Percentiles rank a stretch among this genome's conserved stretches.
Conservation (phyloP, 441 rosid species). For the Corymbia citriodora region DNA sequence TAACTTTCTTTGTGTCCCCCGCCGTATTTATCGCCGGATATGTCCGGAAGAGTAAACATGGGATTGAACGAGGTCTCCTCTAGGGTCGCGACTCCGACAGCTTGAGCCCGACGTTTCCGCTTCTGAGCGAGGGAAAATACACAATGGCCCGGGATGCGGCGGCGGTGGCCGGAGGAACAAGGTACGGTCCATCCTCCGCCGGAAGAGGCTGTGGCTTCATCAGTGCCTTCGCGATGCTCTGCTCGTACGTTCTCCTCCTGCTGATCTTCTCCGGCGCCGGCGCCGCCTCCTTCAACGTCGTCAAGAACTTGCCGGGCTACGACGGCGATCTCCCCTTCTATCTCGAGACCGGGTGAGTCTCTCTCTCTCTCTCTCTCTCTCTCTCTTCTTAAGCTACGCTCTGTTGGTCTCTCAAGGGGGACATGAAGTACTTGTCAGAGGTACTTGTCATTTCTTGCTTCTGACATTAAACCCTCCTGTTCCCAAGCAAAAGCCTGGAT, state of each 20-base stretch:
- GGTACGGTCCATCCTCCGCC: background rate
- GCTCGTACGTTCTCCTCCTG: background rate
- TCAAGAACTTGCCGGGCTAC: constrained; percentile 12
- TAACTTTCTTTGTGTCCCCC: background rate
- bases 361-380: too few relatives aligned
- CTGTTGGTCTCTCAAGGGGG: background rate
- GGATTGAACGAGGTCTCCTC: background rate
- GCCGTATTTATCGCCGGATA: background rate
- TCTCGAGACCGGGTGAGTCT: constrained; percentile 12
- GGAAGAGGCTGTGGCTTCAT: fast-evolving
- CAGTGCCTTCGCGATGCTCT: background rate
- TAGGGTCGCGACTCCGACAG: background rate
- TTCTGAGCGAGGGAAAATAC: fast-evolving
- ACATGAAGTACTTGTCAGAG: background rate
- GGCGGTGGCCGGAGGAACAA: background rate
- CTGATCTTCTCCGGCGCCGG: background rate
- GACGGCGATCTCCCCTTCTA: constrained; percentile 18
- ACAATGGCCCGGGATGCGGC: background rate
- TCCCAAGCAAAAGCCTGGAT: background rate
- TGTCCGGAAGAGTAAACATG: background rate
- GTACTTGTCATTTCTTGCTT: background rate
- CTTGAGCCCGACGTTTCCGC: fast-evolving
- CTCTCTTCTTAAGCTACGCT: too few relatives aligned
- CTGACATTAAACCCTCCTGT: background rate
- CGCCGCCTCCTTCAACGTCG: background rate